Evolutionary conservation across 2,329 filamentous ascomycete species (phyloP), one percentile per base, ranked within the genome.

Genomic region (Acrodontium crateriforme): DNA sequence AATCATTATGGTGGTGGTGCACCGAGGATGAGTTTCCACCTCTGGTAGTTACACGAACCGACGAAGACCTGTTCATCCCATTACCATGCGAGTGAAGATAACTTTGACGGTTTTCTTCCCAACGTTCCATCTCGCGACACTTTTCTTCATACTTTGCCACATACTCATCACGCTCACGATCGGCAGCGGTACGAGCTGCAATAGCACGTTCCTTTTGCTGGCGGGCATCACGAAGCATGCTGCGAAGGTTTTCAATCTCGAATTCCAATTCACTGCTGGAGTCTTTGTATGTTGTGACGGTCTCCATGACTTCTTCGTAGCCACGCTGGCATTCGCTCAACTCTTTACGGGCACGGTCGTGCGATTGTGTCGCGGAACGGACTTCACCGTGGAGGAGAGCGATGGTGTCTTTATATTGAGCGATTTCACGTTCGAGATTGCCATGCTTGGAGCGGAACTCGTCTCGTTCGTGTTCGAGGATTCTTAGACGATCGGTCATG

Each of bases 141-240:
- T 47, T 47, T 27, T 39, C 25, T 27, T 40, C 36, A 28, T 42
- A 46, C 24, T 39, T 38, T 16, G 36, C 18, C 14, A 44, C 32
- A 6, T 28, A 32, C 24, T 43, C 37, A 22, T 47, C 43, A 2
- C 44, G 25, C 32, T 47, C 41, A 18, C 40, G 40, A 25, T 47
- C 44, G 12, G 44, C 44, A 11, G 37, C 28, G 13, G 35, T 34
- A 22, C 45, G 41, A 2, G 45, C 42, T 4, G 45, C 25, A 28
- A 49, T 46, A 20, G 45, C 46, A n/a, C 39, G 32, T 20, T 48
- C 45, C 15, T 43, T 45, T 31, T 49, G 45, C 32, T 49, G 42
- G n/a, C 40, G 41, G 4, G 45, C 38, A 15, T 49, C 43, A 13
- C 35, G 34, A 18, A 49, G 37, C 30, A 45, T 32, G 14, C 36